phyloP scores from a whole-genome alignment of 2,329 filamentous ascomycete species.

The Cytospora piceicola region DNA sequence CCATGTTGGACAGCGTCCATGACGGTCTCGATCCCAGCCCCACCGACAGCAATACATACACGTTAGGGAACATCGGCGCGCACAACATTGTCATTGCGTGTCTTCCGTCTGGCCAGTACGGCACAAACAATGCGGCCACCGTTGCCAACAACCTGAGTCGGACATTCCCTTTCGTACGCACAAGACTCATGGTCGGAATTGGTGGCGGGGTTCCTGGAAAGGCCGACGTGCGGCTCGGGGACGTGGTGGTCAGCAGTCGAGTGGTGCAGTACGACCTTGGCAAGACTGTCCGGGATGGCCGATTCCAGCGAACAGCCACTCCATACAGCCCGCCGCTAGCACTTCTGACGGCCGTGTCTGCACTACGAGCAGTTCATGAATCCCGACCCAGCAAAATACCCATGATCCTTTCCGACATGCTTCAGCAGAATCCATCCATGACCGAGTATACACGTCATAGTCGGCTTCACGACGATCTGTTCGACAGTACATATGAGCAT shows the following conservation, averaged over 20 bases:
- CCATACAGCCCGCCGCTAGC: constrained; percentile 9
- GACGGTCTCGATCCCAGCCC: not conserved
- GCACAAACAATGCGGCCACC: constrained; percentile 33
- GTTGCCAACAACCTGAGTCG: constrained; percentile 36
- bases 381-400: not conserved
- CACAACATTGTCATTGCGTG: constrained; percentile 34
- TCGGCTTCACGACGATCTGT: constrained; percentile 5
- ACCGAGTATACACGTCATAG: not conserved
- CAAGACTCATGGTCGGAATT: constrained; percentile 42
- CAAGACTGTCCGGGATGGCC: not conserved
- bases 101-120: constrained; percentile 37
- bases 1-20: constrained; percentile 20
- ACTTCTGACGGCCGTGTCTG: constrained; percentile 3
- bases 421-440: constrained; percentile 1
- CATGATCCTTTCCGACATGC: constrained; percentile 1
- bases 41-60: constrained; percentile 9
- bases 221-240: constrained; percentile 37
- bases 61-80: constrained; percentile 13
- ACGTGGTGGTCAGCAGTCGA: constrained; percentile 40
- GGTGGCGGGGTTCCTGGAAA: constrained; percentile 40
- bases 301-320: constrained; percentile 7
- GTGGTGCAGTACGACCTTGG: constrained; percentile 41
- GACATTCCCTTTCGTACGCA: constrained; percentile 37
- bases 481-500: constrained; percentile 1
- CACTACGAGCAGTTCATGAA: constrained; percentile 6